Percentiles rank a stretch among this genome's conserved stretches.
Conservation (phyloP, 768 basidiomycete genomes). For the Pholiota molesta region DNA sequence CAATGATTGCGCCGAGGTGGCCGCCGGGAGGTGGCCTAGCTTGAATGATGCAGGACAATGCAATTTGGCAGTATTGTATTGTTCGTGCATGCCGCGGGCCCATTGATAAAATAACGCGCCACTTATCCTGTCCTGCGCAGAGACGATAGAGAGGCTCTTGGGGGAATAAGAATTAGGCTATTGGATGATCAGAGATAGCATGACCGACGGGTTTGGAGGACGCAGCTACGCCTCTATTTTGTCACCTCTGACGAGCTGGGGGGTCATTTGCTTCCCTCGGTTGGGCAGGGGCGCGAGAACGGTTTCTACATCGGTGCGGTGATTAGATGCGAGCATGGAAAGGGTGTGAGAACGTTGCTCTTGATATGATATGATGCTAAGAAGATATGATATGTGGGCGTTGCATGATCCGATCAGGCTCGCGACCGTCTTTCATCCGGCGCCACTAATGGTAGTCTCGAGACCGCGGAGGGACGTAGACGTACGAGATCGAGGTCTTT, state of each 20-base stretch:
- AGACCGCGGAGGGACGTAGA: background rate
- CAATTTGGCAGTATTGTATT: background rate
- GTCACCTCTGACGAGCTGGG: constrained; percentile 3
- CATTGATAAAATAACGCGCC: background rate
- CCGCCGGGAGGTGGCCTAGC: background rate
- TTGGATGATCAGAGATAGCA: background rate
- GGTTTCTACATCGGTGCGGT: constrained; percentile 13
- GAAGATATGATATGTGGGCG: constrained; percentile 17
- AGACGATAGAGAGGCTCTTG: background rate
- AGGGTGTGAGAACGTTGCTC: constrained; percentile 13
- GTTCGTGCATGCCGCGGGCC: background rate
- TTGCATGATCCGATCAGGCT: constrained; percentile 22
- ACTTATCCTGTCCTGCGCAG: background rate
- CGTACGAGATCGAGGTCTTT: too few relatives aligned
- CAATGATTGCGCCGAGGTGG: background rate
- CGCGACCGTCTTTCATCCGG: constrained; percentile 1
- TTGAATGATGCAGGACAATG: background rate
- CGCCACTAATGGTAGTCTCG: background rate
- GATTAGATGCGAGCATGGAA: constrained; percentile 20
- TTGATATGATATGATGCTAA: constrained; percentile 22
- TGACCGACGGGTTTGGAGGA: background rate
- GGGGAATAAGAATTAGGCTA: background rate
- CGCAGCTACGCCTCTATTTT: background rate
- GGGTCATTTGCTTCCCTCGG: background rate
- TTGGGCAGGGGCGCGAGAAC: constrained; percentile 9